A percentile compares a stretch with the other conserved stretches of the same genome.
phyloP scores from a whole-genome alignment of 2,329 filamentous ascomycete genomes.

The Penicillium sp. region DNA sequence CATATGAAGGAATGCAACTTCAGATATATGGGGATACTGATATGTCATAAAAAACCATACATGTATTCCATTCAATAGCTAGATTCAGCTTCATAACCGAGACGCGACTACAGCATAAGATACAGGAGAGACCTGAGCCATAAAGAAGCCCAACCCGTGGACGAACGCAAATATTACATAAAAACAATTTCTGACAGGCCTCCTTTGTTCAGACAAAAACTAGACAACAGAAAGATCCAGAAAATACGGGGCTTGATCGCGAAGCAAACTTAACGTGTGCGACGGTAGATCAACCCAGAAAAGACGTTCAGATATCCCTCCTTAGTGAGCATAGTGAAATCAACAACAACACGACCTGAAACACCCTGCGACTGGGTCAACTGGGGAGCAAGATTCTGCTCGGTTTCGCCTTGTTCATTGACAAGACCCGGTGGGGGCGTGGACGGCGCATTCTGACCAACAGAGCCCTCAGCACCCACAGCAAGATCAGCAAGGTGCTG shows the following conservation, averaged over 20 bases:
- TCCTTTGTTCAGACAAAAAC: background rate
- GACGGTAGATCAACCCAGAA: constrained; percentile 36
- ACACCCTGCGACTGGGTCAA: constrained; percentile 23
- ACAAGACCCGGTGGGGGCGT: constrained; percentile 29
- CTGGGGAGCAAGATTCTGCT: constrained; percentile 27
- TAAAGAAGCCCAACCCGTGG: background rate
- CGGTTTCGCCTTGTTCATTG: constrained; percentile 26
- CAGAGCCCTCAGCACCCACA: constrained; percentile 43
- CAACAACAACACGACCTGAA: constrained; percentile 34
- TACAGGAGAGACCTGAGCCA: background rate
- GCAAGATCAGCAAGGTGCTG: constrained; percentile 46
- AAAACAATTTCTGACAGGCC: background rate
- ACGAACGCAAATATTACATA: constrained; percentile 1
- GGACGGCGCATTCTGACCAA: constrained; percentile 29
- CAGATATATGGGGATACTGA: background rate
- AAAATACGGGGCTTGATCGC: background rate
- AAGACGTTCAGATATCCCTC: constrained; percentile 45
- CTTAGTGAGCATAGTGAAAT: constrained; percentile 43
- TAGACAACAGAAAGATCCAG: background rate
- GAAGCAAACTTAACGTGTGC: constrained; percentile 21
- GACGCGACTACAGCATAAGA: background rate
- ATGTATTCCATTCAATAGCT: background rate
- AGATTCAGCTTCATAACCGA: no score
- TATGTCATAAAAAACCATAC: background rate
- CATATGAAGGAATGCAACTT: background rate